These are phyloP conservation scores for Cicer chorassanicum DNA, from an alignment of 306 rosid genomes.

Conservation along the genomic window DNA sequence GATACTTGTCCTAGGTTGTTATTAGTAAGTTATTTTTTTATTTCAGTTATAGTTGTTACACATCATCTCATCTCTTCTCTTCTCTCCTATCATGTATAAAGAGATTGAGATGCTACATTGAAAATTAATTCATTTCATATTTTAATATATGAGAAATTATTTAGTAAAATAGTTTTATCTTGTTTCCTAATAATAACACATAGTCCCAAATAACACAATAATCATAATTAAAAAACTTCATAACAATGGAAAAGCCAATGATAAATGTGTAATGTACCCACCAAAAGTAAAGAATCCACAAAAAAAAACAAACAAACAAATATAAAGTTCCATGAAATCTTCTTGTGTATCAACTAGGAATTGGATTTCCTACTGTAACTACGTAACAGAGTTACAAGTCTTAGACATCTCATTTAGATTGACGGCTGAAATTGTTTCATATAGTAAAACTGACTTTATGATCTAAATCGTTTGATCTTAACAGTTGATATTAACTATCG, in stretches of 20 bases:
- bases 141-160: too few species aligned
- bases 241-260: background rate
- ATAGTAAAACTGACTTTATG: too few species aligned
- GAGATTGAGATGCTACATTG: too few species aligned
- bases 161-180: too few species aligned
- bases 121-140: too few species aligned
- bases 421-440: too few species aligned
- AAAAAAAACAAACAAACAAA: background rate
- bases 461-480: background rate
- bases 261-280: background rate
- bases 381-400: background rate
- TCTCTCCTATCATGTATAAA: too few species aligned
- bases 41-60: too few species aligned
- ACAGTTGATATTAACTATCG: background rate
- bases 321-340: background rate
- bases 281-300: background rate
- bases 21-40: too few species aligned
- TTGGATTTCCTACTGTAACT: constrained; percentile 14
- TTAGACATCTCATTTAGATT: background rate
- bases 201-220: background rate
- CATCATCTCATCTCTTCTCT: too few species aligned
- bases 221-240: constrained; percentile 17
- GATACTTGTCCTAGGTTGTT: too few species aligned
- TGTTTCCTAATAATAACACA: background rate
- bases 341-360: background rate